phyloP scores from a whole-genome alignment of 2,329 filamentous ascomycete genomes.

The Pestalotiopsis sp. region DNA sequence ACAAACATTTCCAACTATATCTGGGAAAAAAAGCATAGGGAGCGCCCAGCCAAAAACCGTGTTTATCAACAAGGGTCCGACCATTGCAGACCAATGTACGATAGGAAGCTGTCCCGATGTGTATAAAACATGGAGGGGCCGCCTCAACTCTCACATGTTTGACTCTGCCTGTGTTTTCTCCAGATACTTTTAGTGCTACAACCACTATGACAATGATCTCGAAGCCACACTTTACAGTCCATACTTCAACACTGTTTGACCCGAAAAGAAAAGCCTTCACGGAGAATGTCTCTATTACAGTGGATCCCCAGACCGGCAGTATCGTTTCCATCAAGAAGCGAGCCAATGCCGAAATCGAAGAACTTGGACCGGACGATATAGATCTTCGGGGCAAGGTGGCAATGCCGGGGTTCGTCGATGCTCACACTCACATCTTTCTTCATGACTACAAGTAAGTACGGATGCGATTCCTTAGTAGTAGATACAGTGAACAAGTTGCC shows the following conservation, averaged over 20 bases:
- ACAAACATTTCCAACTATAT: no score
- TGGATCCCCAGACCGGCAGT: constrained; percentile 41
- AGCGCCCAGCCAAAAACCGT: no score
- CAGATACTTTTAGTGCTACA: not conserved
- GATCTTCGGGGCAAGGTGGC: constrained; percentile 56
- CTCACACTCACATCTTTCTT: constrained; percentile 59
- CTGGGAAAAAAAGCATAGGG: no score
- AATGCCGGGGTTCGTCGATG: constrained; percentile 56
- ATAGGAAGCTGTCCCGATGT: not conserved
- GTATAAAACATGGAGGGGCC: not conserved
- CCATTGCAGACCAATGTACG: not conserved
- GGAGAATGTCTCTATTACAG: constrained; percentile 43
- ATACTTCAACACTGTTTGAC: constrained; percentile 51
- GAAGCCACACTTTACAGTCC: constrained; percentile 32
- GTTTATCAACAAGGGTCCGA: not conserved
- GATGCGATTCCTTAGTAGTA: not conserved
- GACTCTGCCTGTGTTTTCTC: no score
- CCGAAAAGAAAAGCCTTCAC: constrained; percentile 43
- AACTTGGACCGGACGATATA: constrained; percentile 31
- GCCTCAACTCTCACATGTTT: not conserved
- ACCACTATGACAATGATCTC: constrained; percentile 3
- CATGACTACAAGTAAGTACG: constrained; percentile 41
- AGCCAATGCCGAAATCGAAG: not conserved
- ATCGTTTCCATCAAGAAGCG: constrained; percentile 39
- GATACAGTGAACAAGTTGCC: not conserved